Conservation (phyloP, 1,139 yeast genomes). For the Hyphopichia buzzinii region DNA sequence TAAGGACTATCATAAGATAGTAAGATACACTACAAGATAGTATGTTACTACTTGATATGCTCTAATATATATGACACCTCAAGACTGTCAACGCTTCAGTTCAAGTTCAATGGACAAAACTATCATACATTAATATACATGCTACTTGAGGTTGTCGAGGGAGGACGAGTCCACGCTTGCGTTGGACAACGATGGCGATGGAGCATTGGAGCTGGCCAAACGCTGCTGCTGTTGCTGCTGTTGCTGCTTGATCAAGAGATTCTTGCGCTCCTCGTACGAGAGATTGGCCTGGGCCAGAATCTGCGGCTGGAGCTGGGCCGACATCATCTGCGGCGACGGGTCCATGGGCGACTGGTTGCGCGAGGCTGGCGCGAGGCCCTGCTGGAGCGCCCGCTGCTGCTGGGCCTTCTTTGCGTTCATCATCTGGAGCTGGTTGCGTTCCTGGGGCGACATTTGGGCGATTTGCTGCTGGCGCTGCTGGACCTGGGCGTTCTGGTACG, state of each 20-base stretch:
- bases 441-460: slow-evolving; percentile 4
- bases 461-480: slow-evolving; percentile 4
- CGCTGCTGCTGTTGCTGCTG: slow-evolving; percentile 6
- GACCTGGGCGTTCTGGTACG: neutral
- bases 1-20: too few relatives aligned
- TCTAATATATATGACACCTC: too few relatives aligned
- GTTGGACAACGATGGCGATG: slow-evolving; percentile 4
- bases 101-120: too few relatives aligned
- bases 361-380: neutral
- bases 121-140: neutral
- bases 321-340: neutral
- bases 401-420: slow-evolving; percentile 3
- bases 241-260: slow-evolving; percentile 3
- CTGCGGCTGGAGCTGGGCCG: neutral
- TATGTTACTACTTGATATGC: too few relatives aligned
- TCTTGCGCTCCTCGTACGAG: slow-evolving; percentile 5
- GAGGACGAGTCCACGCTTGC: slow-evolving; percentile 1
- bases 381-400: slow-evolving; percentile 2
- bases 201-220: neutral
- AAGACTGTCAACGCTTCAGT: too few relatives aligned
- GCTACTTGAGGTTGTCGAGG: neutral
- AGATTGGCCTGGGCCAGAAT: slow-evolving; percentile 1
- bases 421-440: slow-evolving; percentile 5
- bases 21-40: too few relatives aligned
- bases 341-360: slow-evolving; percentile 1